These are phyloP conservation scores for Aspergillus sp. DNA, from an alignment of 2,329 filamentous ascomycete genomes.

Conservation along the genomic window DNA sequence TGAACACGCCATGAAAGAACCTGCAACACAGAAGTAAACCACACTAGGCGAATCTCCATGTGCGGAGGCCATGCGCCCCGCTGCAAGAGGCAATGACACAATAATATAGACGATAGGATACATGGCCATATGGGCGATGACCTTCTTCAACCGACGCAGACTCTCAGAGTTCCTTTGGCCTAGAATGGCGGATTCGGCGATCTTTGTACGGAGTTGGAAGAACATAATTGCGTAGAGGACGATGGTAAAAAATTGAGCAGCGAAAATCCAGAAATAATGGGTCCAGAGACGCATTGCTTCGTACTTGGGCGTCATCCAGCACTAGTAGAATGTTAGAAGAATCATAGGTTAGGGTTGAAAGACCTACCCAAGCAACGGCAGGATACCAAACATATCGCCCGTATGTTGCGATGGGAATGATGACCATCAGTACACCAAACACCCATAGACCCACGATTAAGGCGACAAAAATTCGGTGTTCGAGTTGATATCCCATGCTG, in stretches of 20 bases:
- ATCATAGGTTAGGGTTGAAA: constrained; percentile 2
- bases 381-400: constrained; percentile 36
- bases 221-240: constrained; percentile 43
- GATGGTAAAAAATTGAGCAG: constrained; percentile 45
- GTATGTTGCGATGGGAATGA: constrained; percentile 39
- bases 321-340: constrained; percentile 24
- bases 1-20: constrained; percentile 50
- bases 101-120: constrained; percentile 49
- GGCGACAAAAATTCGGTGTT: constrained; percentile 36
- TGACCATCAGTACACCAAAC: constrained; percentile 38
- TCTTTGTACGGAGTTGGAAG: constrained; percentile 37
- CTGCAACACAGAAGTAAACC: constrained; percentile 44
- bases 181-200: constrained; percentile 24
- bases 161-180: constrained; percentile 20
- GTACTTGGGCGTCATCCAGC: constrained; percentile 42
- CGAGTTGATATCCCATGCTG: constrained; percentile 37
- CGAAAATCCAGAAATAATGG: constrained; percentile 50
- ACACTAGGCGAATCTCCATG: constrained; percentile 21
- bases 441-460: constrained; percentile 39
- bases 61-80: constrained; percentile 31
- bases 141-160: constrained; percentile 24
- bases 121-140: constrained; percentile 33
- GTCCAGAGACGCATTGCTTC: constrained; percentile 42
- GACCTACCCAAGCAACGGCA: constrained; percentile 45
- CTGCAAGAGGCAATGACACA: constrained; percentile 56